These are phyloP conservation scores for Patellifolia procumbens DNA, from an alignment of 179 eudicot genomes.

Conservation along the genomic window DNA sequence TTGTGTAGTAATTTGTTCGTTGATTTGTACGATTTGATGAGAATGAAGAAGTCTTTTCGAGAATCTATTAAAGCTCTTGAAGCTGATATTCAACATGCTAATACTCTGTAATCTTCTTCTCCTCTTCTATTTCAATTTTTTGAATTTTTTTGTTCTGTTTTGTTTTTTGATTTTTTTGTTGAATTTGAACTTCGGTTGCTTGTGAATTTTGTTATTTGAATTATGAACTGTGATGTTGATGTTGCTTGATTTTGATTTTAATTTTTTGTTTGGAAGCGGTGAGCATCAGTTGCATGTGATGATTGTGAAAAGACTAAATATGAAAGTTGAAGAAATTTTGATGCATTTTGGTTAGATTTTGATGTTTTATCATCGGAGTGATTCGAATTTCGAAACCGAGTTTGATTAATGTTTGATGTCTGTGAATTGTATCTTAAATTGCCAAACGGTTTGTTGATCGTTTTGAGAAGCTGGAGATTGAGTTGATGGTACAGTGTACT, in stretches of 20 bases:
- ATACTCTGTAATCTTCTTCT: slow-evolving; percentile 33
- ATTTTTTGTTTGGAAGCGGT: no score
- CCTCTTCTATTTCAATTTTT: background rate
- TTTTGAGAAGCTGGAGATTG: background rate
- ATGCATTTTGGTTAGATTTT: background rate
- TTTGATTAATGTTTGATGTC: no score
- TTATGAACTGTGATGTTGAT: background rate
- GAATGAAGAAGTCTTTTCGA: slow-evolving; percentile 32
- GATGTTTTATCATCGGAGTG: background rate
- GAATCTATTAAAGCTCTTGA: slow-evolving; percentile 42
- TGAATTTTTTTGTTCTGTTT: background rate
- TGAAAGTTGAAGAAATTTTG: background rate
- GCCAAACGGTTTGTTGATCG: background rate
- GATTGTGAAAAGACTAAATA: background rate
- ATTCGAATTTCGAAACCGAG: background rate
- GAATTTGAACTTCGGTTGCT: background rate
- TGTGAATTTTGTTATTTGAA: background rate
- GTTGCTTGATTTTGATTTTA: background rate
- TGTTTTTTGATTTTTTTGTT: background rate
- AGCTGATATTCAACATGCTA: slow-evolving; percentile 41
- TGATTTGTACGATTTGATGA: background rate
- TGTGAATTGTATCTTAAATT: no score
- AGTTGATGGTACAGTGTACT: no score
- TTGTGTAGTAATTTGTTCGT: background rate
- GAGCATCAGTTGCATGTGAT: background rate